These are phyloP conservation scores for Carex kokanica DNA, from an alignment of 176 grass and related monocot genomes.

Conservation along the genomic window DNA sequence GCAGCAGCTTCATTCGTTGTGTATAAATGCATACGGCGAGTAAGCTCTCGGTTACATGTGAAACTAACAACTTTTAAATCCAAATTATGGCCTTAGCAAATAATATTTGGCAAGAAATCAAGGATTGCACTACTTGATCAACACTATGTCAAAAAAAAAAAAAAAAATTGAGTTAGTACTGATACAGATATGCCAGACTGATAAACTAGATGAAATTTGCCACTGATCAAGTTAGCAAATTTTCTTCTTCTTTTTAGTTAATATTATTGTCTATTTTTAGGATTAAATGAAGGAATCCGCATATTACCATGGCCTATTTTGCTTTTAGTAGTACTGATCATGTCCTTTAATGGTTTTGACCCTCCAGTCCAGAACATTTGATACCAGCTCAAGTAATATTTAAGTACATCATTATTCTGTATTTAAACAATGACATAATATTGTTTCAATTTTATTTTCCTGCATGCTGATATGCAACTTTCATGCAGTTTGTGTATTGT, in stretches of 20 bases:
- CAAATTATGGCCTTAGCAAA: not conserved
- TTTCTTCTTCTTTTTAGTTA: not conserved
- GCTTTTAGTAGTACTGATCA: not conserved
- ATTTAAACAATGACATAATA: not conserved
- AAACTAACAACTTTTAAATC: not conserved
- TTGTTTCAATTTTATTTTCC: not conserved
- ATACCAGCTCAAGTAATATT: not conserved
- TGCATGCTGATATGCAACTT: not conserved
- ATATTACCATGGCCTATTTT: not conserved
- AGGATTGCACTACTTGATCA: not conserved
- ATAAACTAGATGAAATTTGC: not conserved
- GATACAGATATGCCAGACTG: not conserved
- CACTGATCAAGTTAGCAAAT: not conserved
- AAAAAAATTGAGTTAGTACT: not conserved
- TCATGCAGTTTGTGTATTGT: slow-evolving; percentile 88
- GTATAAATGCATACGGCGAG: slow-evolving; percentile 95
- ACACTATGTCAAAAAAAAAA: slow-evolving; percentile 21
- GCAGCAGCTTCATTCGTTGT: slow-evolving; percentile 86
- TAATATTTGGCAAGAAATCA: not conserved
- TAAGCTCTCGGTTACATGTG: slow-evolving; percentile 34
- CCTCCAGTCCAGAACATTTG: not conserved
- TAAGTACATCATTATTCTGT: not conserved
- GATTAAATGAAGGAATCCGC: not conserved
- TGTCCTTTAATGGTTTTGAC: not conserved
- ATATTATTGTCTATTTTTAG: not conserved